Conservation (phyloP, 1,284 basidiomycete genomes). For the Grifola frondosa region DNA sequence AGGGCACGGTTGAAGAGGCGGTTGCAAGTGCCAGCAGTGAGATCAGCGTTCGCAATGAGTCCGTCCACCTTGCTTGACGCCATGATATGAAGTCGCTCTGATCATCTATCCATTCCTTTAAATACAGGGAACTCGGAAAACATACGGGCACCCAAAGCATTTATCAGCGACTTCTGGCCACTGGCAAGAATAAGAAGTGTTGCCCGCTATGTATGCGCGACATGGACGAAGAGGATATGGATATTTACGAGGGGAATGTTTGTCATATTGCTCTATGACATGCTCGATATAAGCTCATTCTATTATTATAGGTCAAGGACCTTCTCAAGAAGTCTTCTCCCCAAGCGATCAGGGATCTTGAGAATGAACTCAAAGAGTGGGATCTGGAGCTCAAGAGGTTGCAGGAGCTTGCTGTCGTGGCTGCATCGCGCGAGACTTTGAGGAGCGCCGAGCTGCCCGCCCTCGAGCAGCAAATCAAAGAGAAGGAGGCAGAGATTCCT, state of each 20-base stretch:
- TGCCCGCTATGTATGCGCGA: constrained; percentile 80
- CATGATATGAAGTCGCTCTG: not conserved
- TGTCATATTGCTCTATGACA: constrained; percentile 21
- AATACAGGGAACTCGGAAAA: constrained; percentile 27
- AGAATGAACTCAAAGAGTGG: constrained; percentile 62
- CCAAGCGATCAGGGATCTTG: constrained; percentile 37
- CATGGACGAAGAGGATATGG: constrained; percentile 63
- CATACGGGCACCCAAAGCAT: constrained; percentile 48
- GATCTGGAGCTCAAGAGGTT: constrained; percentile 56
- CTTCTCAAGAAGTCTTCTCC: constrained; percentile 52
- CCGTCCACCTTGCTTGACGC: constrained; percentile 18
- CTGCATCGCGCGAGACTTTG: constrained; percentile 53
- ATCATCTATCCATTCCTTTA: not conserved
- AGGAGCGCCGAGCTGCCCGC: constrained; percentile 62
- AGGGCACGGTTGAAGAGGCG: constrained; percentile 49
- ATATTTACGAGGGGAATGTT: constrained; percentile 69
- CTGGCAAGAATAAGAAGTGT: constrained; percentile 62
- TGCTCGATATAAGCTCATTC: not conserved
- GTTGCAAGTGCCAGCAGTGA: constrained; percentile 56
- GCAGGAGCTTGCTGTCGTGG: constrained; percentile 57
- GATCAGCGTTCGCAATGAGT: constrained; percentile 58
- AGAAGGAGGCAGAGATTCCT: constrained; percentile 54
- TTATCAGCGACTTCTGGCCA: constrained; percentile 62
- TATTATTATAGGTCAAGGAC: constrained; percentile 48
- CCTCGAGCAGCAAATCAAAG: constrained; percentile 64